Evolutionary conservation across 306 rosid genomes (phyloP), one percentile per base, ranked within the genome.

Genomic region (Senna siamea): DNA sequence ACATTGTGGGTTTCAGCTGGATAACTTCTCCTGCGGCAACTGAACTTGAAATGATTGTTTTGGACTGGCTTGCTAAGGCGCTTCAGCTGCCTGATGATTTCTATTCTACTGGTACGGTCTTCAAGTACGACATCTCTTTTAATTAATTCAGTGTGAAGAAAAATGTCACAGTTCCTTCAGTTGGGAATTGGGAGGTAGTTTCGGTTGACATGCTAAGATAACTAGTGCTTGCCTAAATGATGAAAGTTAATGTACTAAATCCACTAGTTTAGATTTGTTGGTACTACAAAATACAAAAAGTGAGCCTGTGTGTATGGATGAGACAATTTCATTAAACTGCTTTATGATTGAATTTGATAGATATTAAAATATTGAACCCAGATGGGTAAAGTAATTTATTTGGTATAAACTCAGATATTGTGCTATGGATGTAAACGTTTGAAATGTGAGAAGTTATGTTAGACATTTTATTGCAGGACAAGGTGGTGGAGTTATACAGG

Each of bases 401-500:
- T 37, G 56, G 41, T 15, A 75, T 54, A 72, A 40, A 54, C 19
- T 47, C 23, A n/a, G 64, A 52, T 60, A 14, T 23, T 51, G 28
- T 76, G 50, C 20, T 18, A 48, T 41, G 37, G 8, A 56, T 38
- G 48, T 65, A 76, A 59, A 60, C 77, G 66, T 50, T 10, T 17
- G 52, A 72, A 57, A 64, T 46, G 48, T 38, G 63, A 35, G 18
- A 66, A 76, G 69, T 69, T 71, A 75, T 58, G 79, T 70, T 13
- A 51, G 58, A 60, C 71, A 47, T 77, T 46, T 44, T 74, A 69
- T 63, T 93, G 79, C 84, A 93, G 97, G 96, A 56, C 69, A 82
- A 75, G 98, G 97, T 58, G 98, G 96, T 74, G 97, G 98, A 81
- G 97, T 93, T 28, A 93, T 93, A 64, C 98, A 91, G 79, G 98